These are phyloP conservation scores for Lepiota brunneoincarnata DNA, from an alignment of 768 basidiomycete species.

Conservation along the genomic window DNA sequence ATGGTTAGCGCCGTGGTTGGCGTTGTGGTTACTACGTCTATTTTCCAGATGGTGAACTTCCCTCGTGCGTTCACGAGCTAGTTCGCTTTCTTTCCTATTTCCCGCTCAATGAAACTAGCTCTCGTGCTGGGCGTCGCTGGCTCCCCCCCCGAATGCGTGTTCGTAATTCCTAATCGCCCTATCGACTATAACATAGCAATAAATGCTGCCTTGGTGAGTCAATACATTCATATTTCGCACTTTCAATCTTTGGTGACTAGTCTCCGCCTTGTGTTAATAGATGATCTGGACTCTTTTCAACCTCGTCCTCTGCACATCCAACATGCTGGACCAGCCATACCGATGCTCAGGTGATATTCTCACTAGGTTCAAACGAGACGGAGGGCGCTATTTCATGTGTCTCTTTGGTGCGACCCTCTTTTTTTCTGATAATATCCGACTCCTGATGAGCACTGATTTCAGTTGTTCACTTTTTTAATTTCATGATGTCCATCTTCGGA, in stretches of 20 bases:
- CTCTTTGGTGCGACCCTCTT: background rate
- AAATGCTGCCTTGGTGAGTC: no score
- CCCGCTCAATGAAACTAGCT: background rate
- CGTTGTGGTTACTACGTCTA: background rate
- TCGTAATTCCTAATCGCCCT: background rate
- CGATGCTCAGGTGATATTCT: background rate
- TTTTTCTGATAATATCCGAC: background rate
- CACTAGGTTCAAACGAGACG: background rate
- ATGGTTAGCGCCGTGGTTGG: background rate
- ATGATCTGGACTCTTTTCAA: background rate
- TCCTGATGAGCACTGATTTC: background rate
- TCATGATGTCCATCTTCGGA: background rate
- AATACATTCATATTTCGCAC: background rate
- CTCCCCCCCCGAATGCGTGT: background rate
- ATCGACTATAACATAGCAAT: background rate
- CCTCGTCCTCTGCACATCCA: background rate
- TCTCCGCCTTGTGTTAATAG: background rate
- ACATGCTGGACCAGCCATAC: background rate
- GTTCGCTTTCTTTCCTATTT: background rate
- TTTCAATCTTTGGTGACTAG: background rate
- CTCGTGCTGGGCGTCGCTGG: background rate
- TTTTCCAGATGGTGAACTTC: background rate
- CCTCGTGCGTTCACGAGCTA: background rate
- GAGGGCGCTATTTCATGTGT: constrained; percentile 1
- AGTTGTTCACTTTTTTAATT: background rate